phyloP scores from a whole-genome alignment of 495 filamentous ascomycete species.

The Cercophora newfieldiana region DNA sequence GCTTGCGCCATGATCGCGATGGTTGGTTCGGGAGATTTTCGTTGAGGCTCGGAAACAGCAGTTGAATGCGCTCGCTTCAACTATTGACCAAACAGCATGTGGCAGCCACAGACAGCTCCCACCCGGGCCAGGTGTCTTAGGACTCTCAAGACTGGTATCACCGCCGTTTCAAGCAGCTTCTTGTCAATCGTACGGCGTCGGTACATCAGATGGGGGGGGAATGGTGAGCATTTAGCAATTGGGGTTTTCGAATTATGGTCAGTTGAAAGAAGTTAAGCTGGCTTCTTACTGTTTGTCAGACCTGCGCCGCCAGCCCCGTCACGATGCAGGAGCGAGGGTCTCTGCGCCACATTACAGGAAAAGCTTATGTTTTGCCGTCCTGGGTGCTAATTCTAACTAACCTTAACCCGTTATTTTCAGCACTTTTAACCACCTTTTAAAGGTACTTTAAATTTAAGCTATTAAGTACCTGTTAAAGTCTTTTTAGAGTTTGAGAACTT shows the following conservation, averaged over 20 bases:
- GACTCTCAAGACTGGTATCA: neutral
- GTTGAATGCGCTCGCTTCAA: neutral
- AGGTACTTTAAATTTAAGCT: too few species aligned
- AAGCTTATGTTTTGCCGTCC: too few species aligned
- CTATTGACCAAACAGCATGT: neutral
- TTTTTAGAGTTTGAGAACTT: too few species aligned
- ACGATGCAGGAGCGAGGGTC: neutral
- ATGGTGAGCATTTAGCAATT: neutral
- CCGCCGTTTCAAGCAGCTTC: neutral
- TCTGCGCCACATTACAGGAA: neutral
- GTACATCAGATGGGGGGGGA: neutral
- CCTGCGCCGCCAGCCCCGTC: neutral
- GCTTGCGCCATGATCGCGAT: constrained; percentile 71
- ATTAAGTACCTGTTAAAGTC: too few species aligned
- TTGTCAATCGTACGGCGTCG: neutral
- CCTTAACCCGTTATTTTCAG: too few species aligned
- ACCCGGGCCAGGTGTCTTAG: neutral
- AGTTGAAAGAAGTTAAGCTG: constrained; percentile 3
- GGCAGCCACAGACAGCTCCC: neutral
- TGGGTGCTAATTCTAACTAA: too few species aligned
- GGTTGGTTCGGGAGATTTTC: neutral
- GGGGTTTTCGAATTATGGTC: neutral
- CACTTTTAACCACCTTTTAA: too few species aligned
- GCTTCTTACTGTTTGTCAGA: neutral
- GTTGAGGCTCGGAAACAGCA: neutral